Conservation (phyloP, 306 rosid genomes). For the Sicyos edulis region DNA sequence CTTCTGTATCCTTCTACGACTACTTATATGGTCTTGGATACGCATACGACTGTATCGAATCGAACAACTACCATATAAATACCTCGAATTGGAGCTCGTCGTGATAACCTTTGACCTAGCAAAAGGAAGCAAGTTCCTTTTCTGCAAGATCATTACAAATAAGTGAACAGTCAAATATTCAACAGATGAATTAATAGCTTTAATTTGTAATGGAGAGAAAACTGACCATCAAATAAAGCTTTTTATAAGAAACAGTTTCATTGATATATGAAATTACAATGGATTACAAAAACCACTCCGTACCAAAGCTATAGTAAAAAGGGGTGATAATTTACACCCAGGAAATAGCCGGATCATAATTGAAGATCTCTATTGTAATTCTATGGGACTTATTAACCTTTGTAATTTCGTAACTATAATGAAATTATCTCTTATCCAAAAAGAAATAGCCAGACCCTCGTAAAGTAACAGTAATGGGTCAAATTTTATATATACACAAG, state of each 20-base stretch:
- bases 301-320: too few species aligned
- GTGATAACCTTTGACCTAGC: conserved; percentile 12
- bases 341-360: not conserved
- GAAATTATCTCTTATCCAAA: too few species aligned
- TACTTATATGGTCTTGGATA: not conserved
- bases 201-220: not conserved
- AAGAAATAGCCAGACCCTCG: not conserved
- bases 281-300: too few species aligned
- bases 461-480: not conserved
- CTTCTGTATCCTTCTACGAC: conserved; percentile 6
- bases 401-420: too few species aligned
- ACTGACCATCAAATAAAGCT: not conserved
- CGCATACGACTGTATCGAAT: not conserved
- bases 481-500: not conserved
- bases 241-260: too few species aligned
- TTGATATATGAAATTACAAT: too few species aligned
- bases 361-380: too few species aligned
- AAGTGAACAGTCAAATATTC: not conserved
- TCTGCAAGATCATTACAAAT: conserved; percentile 1
- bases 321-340: too few species aligned
- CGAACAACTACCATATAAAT: not conserved
- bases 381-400: too few species aligned
- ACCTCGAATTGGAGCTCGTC: conserved; percentile 10
- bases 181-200: not conserved
- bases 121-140: conserved; percentile 15